phyloP scores from a whole-genome alignment of 805 yeast genomes.

The Suhomyces pyralidae region DNA sequence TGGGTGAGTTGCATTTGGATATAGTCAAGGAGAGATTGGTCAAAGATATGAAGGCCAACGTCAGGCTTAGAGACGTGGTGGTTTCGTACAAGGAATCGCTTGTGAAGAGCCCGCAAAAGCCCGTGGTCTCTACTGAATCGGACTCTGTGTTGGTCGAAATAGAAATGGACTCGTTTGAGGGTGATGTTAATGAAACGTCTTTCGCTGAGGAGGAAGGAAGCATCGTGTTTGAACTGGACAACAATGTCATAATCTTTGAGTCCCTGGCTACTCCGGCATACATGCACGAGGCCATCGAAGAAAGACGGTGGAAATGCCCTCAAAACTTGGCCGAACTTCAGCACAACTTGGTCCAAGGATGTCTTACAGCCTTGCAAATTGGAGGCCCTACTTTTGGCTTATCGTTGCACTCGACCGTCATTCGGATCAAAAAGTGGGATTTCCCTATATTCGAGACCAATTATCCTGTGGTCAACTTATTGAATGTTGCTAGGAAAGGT shows the following conservation, averaged over 20 bases:
- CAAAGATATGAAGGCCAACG: conserved; percentile 79
- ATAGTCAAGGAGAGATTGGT: conserved; percentile 77
- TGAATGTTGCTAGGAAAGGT: conserved; percentile 43
- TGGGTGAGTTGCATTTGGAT: conserved; percentile 96
- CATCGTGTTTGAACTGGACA: conserved; percentile 41
- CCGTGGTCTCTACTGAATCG: conserved; percentile 10
- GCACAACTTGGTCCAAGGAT: conserved; percentile 56
- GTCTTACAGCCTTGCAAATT: conserved; percentile 57
- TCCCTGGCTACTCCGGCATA: conserved; percentile 24
- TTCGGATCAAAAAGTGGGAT: conserved; percentile 51
- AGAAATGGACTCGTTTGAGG: conserved; percentile 37
- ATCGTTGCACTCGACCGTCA: conserved; percentile 58
- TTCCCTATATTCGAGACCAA: conserved; percentile 50
- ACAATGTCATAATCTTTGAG: conserved; percentile 44
- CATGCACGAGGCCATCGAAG: conserved; percentile 23
- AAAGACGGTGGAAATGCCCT: conserved; percentile 50
- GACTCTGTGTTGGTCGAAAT: conserved; percentile 23
- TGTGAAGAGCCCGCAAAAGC: background rate
- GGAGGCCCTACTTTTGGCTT: conserved; percentile 63
- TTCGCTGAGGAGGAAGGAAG: conserved; percentile 42
- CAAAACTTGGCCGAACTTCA: conserved; percentile 47
- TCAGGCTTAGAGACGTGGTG: conserved; percentile 76
- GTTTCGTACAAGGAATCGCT: conserved; percentile 85
- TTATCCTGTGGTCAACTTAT: conserved; percentile 28
- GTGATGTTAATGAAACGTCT: conserved; percentile 26